Percentiles rank a stretch among this genome's conserved stretches.
phyloP scores from a whole-genome alignment of 257 asterid species.

The Ophiorrhiza pumila region DNA sequence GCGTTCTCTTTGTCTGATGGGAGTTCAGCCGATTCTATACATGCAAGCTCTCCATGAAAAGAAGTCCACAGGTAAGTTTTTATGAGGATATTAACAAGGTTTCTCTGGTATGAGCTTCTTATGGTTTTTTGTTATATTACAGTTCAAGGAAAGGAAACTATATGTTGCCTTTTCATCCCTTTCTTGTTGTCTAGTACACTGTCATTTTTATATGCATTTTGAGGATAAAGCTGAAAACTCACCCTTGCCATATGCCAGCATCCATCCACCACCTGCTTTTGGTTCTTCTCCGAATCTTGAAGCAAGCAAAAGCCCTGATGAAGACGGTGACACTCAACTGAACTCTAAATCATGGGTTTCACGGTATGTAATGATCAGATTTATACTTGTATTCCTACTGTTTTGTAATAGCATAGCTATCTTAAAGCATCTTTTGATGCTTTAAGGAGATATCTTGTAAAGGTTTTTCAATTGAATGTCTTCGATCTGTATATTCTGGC shows the following conservation, averaged over 20 bases:
- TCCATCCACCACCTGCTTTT: constrained; percentile 98
- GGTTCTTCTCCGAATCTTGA: constrained; percentile 98
- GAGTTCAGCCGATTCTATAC: constrained; percentile 47
- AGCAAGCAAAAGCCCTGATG: constrained; percentile 54
- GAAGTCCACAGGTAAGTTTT: constrained; percentile 34
- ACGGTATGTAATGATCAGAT: constrained; percentile 46
- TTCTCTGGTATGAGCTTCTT: neutral
- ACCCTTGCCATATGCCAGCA: constrained; percentile 41
- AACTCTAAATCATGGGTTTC: constrained; percentile 38
- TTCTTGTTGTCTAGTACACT: constrained; percentile 9
- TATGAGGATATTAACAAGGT: neutral
- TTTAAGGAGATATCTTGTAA: neutral
- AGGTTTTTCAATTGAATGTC: neutral
- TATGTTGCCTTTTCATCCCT: constrained; percentile 6
- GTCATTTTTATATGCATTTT: constrained; percentile 11
- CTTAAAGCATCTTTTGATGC: neutral
- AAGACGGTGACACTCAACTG: constrained; percentile 46
- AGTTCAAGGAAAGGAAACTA: neutral
- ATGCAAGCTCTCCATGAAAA: constrained; percentile 49
- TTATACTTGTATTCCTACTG: constrained; percentile 13
- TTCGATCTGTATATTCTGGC: neutral
- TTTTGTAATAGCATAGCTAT: neutral
- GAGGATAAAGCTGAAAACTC: constrained; percentile 23
- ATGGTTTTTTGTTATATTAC: neutral
- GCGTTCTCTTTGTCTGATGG: constrained; percentile 62